Conservation (phyloP, 345 rosid species). For the Ricinus communis region DNA sequence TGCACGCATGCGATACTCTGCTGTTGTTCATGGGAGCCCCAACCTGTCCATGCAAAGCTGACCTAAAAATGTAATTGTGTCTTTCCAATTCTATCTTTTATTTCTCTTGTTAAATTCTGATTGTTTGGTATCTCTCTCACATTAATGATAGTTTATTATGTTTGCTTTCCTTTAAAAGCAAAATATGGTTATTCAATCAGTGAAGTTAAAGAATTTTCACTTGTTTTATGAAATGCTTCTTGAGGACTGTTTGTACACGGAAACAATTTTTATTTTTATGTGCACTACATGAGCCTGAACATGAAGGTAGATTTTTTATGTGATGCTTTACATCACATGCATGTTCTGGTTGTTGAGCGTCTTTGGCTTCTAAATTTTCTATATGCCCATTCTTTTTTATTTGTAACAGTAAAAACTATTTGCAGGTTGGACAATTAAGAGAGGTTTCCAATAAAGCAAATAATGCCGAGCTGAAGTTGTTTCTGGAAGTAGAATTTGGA, state of each 20-base stretch:
- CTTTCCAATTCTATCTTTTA: too few species aligned
- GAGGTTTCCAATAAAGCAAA: slow-evolving; percentile 76
- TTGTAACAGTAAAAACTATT: slow-evolving; percentile 1
- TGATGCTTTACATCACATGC: neutral
- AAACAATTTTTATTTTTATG: neutral
- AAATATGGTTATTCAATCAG: too few species aligned
- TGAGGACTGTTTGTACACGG: neutral
- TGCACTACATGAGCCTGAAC: neutral
- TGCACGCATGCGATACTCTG: too few species aligned
- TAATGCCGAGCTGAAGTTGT: slow-evolving; percentile 84
- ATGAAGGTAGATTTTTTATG: neutral
- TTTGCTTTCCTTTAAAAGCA: too few species aligned
- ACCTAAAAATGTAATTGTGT: too few species aligned
- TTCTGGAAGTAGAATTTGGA: slow-evolving; percentile 83
- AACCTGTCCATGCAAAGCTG: too few species aligned
- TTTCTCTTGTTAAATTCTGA: too few species aligned
- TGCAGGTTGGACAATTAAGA: slow-evolving; percentile 89
- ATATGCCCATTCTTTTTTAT: neutral
- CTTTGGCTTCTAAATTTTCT: neutral
- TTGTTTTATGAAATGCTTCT: neutral
- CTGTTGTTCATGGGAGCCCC: too few species aligned
- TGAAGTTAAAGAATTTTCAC: neutral
- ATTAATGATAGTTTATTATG: too few species aligned
- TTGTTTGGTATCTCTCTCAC: too few species aligned
- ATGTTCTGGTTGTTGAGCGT: neutral